Conservation (phyloP, 306 rosid species). For the Quercus wislizeni region DNA sequence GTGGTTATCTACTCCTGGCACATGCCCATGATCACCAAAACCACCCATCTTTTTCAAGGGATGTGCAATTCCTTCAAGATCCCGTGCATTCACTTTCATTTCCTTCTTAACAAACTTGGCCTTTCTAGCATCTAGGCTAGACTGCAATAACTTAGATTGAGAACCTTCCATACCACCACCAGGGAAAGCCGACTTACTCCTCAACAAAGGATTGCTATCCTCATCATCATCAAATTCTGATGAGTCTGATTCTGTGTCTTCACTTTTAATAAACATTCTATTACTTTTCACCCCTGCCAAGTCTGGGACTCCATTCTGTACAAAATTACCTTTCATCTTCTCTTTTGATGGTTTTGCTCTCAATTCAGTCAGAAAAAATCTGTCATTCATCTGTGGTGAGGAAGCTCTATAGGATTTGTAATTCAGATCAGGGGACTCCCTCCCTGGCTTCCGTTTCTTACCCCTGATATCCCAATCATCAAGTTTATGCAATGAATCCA, state of each 20-base stretch:
- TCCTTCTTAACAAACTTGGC: slow-evolving; percentile 52
- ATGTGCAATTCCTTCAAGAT: slow-evolving; percentile 36
- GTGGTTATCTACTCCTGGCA: slow-evolving; percentile 44
- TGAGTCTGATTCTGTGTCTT: slow-evolving; percentile 97
- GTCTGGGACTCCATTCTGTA: slow-evolving; percentile 60
- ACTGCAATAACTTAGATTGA: slow-evolving; percentile 44
- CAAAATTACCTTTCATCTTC: slow-evolving; percentile 46
- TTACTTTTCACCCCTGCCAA: slow-evolving; percentile 39
- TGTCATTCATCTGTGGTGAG: slow-evolving; percentile 69
- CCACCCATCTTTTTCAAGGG: slow-evolving; percentile 44
- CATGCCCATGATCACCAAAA: slow-evolving; percentile 45
- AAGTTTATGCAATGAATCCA: slow-evolving; percentile 52
- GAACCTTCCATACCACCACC: slow-evolving; percentile 56
- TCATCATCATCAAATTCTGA: slow-evolving; percentile 83
- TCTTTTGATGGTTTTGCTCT: slow-evolving; percentile 59
- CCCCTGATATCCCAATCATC: slow-evolving; percentile 59
- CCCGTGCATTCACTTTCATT: slow-evolving; percentile 32
- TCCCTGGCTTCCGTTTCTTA: slow-evolving; percentile 72
- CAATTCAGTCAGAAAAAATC: slow-evolving; percentile 49
- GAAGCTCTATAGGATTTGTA: slow-evolving; percentile 64
- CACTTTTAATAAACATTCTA: slow-evolving; percentile 44
- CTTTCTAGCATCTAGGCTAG: slow-evolving; percentile 58
- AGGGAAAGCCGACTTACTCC: slow-evolving; percentile 68
- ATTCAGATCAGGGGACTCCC: slow-evolving; percentile 68
- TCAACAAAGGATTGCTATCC: slow-evolving; percentile 68